Base-by-base conservation (phyloP, 2,329 filamentous ascomycete genomes). In the Pseudopyrenochaeta lycopersici region DNA sequence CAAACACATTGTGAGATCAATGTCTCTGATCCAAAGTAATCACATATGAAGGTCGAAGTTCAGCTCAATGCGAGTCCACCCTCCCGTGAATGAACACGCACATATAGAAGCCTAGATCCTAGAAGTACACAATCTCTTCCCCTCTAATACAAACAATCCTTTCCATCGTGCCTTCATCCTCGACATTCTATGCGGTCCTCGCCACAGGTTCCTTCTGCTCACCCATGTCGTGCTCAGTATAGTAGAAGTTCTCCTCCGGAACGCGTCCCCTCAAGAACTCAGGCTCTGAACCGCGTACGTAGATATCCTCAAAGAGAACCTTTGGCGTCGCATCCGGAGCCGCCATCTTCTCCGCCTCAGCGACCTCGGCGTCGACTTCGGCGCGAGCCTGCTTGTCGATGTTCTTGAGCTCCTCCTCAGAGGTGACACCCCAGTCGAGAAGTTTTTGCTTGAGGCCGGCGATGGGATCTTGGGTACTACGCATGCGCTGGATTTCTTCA, bases 401-500 rank as follows among this genome's bases (percentile, higher is more conserved):
- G 64, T 78, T 78, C 90, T 99, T 99, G 78, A 99, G 89, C 82
- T 98, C 94, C 35, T 97, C 93, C 84, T 99, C 95, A 57, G 85
- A 88, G 67, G 88, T 88, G 65, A 99, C 90, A 56, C 87, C 87
- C 95, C 95, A 99, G 81, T 99, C 95, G 54, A 99, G 82, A 65
- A 99, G 89, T 85, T 97, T 97, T 84, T 95, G 90, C 88, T 98
- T 98, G 69, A 99, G 88, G 56, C 95, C 95, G 72, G 93, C 92
- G 75, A 99, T 99, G 67, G 95, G 92, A 82, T 99, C 95, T 82
- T 98, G 91, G 81, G 95, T 99, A 71, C 90, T 96, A 74, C 95
- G 91, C 95, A 99, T 99, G 80, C 94, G 93, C 85, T 97, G 94
- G 76, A 99, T 97, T 84, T 99, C 95, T 84, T 99, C 95, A 81